Conservation (phyloP, 768 basidiomycete genomes). For the Cystobasidium ongulense region DNA sequence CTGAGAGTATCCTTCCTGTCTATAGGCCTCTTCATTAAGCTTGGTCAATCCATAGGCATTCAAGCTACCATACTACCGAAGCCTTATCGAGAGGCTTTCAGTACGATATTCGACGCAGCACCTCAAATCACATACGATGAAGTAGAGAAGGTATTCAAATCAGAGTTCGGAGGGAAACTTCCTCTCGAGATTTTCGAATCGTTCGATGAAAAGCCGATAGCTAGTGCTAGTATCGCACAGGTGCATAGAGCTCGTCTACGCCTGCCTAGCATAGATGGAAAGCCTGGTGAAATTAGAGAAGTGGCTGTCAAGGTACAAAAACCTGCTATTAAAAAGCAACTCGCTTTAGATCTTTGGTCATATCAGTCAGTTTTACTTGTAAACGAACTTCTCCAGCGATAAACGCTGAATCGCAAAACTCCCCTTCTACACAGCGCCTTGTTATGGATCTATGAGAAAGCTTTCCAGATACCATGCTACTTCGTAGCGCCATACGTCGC, state of each 20-base stretch:
- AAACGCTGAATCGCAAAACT: neutral
- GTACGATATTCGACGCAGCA: slow-evolving; percentile 76
- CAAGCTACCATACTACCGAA: slow-evolving; percentile 77
- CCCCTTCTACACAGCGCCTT: slow-evolving; percentile 35
- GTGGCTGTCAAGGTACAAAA: slow-evolving; percentile 94
- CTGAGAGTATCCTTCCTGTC: neutral
- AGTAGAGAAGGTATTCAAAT: slow-evolving; percentile 58
- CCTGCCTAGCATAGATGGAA: slow-evolving; percentile 41
- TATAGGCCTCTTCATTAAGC: slow-evolving; percentile 69
- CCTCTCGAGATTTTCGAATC: slow-evolving; percentile 43
- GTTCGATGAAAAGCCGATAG: slow-evolving; percentile 68
- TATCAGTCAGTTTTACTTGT: slow-evolving; percentile 41
- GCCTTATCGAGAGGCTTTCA: slow-evolving; percentile 66
- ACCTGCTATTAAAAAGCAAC: slow-evolving; percentile 74
- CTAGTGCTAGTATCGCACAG: slow-evolving; percentile 85
- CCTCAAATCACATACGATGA: slow-evolving; percentile 70
- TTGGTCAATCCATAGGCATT: slow-evolving; percentile 73
- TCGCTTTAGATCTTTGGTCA: slow-evolving; percentile 55
- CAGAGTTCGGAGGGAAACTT: slow-evolving; percentile 38
- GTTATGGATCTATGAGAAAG: slow-evolving; percentile 48
- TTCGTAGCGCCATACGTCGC: slow-evolving; percentile 60
- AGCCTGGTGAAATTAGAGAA: slow-evolving; percentile 49
- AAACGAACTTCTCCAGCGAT: neutral
- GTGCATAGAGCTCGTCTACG: slow-evolving; percentile 68
- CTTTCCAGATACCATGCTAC: slow-evolving; percentile 78